These are phyloP conservation scores for Phaseolus coccineus DNA, from an alignment of 331 rosid genomes.

Conservation along the genomic window DNA sequence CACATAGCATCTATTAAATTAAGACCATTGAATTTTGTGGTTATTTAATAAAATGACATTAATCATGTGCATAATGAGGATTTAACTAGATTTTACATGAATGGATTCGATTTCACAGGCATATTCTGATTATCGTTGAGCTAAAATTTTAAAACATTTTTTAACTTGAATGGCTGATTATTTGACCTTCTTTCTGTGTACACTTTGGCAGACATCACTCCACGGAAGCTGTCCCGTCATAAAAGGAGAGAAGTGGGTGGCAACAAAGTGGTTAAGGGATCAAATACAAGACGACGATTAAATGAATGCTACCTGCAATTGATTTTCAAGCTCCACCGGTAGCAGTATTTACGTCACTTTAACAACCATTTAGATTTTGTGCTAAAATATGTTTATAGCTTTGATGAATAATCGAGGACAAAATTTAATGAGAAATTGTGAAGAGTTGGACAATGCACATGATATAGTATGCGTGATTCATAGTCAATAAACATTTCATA, in stretches of 20 bases:
- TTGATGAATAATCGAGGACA: conserved; percentile 3
- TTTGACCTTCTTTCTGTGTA: conserved; percentile 25
- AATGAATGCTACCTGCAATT: conserved; percentile 13
- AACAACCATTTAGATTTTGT: not conserved
- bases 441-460: not conserved
- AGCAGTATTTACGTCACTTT: conserved; percentile 18
- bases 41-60: no score
- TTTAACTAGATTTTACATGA: no score
- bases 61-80: no score
- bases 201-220: conserved; percentile 70
- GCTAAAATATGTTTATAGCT: not conserved
- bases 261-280: conserved; percentile 92
- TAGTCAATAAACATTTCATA: not conserved
- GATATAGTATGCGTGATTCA: not conserved
- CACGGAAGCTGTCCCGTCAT: conserved; percentile 95
- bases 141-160: no score
- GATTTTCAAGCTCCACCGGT: not conserved
- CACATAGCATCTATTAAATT: no score
- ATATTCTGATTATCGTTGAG: no score
- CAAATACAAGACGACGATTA: conserved; percentile 55
- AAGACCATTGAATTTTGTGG: no score
- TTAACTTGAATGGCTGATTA: no score
- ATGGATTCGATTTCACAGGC: no score
- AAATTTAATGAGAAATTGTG: not conserved
- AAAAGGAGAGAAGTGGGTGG: conserved; percentile 93